Base-by-base conservation (phyloP, 768 basidiomycete genomes). In the Lepiota venenata region DNA sequence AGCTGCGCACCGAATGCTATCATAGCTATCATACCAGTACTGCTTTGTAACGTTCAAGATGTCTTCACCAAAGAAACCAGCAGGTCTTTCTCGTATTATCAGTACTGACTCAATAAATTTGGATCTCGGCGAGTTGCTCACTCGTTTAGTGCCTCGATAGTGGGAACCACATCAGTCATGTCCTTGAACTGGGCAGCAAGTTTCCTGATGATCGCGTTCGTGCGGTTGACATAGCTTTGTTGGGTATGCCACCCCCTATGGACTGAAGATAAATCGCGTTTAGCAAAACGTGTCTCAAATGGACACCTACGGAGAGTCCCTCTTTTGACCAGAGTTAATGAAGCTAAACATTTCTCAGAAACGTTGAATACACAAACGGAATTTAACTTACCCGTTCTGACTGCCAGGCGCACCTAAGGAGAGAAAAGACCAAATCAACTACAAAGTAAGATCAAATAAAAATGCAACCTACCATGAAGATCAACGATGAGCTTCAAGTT, bases 401-500 rank as follows among this genome's bases (percentile, higher is more conserved):
- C 87, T 88, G 15, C 91, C 92, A 0, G 91, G 89, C 27, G 82
- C 89, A 55, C 81, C 80, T 74, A 20, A 16, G 27, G 22, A 15
- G 35, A 41, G 12, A 29, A n/a, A 36, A 32, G 41, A 22, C 37
- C 8, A 5, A 42, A 35, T 20, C 8, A 12, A 29, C 5, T 5
- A 5, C 5, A 25, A 25, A 25, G 25, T 25, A 22, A 29, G 18
- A 25, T 21, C 6, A 8, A 41, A 16, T 4, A 7, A 4, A 7
- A 51, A n/a, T 14, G 21, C n/a, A n/a, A 47, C 66, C 22, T 48
- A 66, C 82, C 82, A 55, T 85, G 83, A 2, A 90, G 75, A 69
- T 92, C 93, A 32, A 95, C 64, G 41, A 96, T 85, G 35, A 94
- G 71, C 62, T 93, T 93, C 43, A 97, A 63, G 12, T 83, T 83